Percentiles rank a stretch among this genome's conserved stretches.
phyloP scores from a whole-genome alignment of 2,329 filamentous ascomycete genomes.

The Metarhizium sp. region DNA sequence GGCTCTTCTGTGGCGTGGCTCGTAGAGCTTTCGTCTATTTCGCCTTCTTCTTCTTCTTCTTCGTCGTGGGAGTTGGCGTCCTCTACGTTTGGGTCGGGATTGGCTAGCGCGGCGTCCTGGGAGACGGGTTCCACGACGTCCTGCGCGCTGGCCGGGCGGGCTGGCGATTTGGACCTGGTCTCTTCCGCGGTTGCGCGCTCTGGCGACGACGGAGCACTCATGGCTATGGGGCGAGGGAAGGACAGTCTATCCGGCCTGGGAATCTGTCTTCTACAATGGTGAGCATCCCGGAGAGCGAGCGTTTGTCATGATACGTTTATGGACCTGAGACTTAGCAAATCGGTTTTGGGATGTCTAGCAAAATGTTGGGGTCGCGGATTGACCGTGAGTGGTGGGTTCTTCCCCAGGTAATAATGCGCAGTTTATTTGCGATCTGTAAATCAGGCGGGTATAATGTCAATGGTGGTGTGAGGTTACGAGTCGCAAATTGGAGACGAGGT shows the following conservation, averaged over 20 bases:
- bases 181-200: conserved; percentile 10
- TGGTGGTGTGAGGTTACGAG: neutral
- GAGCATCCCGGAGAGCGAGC: conserved; percentile 24
- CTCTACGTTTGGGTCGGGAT: neutral
- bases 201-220: conserved; percentile 6
- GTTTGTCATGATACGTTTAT: conserved; percentile 27
- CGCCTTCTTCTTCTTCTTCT: conserved; percentile 1
- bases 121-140: conserved; percentile 10
- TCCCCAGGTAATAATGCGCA: neutral
- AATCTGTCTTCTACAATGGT: conserved; percentile 26
- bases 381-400: neutral
- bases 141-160: conserved; percentile 5
- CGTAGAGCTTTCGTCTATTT: neutral
- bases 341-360: neutral
- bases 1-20: conserved; percentile 26
- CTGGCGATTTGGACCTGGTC: conserved; percentile 8
- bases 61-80: neutral
- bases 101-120: neutral
- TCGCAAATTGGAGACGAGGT: too few relatives aligned
- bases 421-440: too few relatives aligned
- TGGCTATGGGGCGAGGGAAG: neutral
- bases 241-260: conserved; percentile 6
- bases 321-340: conserved; percentile 25
- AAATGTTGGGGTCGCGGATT: neutral
- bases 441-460: neutral